phyloP scores from a whole-genome alignment of 345 rosid genomes.

The Camelina neglecta region DNA sequence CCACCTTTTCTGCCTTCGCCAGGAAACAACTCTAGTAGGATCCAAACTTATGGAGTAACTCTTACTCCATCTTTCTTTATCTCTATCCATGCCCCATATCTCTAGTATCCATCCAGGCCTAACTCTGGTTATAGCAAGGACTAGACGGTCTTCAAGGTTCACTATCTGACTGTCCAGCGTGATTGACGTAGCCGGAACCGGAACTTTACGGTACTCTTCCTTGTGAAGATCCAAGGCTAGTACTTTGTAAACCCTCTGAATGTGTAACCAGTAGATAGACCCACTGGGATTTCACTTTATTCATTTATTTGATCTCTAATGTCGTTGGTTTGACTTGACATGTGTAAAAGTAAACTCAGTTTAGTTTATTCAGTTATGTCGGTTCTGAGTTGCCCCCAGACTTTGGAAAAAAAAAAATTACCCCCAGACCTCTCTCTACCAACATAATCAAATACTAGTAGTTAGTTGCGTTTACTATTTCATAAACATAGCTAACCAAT shows the following conservation, averaged over 20 bases:
- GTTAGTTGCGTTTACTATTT: no score
- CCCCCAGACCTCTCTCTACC: no score
- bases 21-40: background rate
- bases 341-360: no score
- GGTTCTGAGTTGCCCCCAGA: no score
- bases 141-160: constrained; percentile 8
- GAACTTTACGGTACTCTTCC: background rate
- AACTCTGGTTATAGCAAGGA: background rate
- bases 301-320: no score
- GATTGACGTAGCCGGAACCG: background rate
- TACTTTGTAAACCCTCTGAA: background rate
- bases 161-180: background rate
- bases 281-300: background rate
- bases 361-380: no score
- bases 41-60: background rate
- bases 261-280: constrained; percentile 13
- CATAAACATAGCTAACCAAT: no score
- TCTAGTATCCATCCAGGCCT: constrained; percentile 8
- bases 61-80: background rate
- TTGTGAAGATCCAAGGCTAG: constrained; percentile 24
- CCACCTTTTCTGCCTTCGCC: background rate
- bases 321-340: no score
- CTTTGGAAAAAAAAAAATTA: no score
- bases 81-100: constrained; percentile 3
- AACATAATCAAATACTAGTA: no score